Conservation (phyloP, 371 early-diverging fungal genomes). For the Zopfochytrium polystomum region DNA sequence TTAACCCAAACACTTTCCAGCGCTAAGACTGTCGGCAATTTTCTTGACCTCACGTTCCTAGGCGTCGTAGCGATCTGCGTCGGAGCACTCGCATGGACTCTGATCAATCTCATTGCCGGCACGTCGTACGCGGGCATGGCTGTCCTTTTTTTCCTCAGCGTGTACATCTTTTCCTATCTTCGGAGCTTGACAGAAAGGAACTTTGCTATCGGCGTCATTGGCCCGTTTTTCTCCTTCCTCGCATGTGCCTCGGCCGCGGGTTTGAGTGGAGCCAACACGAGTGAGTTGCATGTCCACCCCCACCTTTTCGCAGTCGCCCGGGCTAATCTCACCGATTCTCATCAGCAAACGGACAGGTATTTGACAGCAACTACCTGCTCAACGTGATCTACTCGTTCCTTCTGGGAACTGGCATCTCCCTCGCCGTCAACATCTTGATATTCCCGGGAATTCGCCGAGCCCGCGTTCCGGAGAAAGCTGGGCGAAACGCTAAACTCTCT, state of each 20-base stretch:
- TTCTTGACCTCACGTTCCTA: constrained; percentile 7
- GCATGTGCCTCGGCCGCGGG: constrained; percentile 21
- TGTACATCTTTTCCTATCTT: constrained; percentile 17
- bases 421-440: constrained; percentile 2
- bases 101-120: constrained; percentile 21
- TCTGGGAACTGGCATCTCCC: constrained; percentile 18
- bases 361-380: constrained; percentile 22
- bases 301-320: background rate
- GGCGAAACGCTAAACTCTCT: constrained; percentile 17
- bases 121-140: constrained; percentile 16
- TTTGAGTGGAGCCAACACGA: constrained; percentile 17
- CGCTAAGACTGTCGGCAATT: constrained; percentile 13
- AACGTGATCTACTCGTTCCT: constrained; percentile 22
- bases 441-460: too few species aligned
- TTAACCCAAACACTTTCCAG: background rate
- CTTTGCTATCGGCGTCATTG: constrained; percentile 23
- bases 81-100: constrained; percentile 10
- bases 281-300: constrained; percentile 7
- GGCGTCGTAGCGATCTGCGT: constrained; percentile 5
- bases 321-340: background rate
- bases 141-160: constrained; percentile 20
- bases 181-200: constrained; percentile 13
- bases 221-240: constrained; percentile 20
- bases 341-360: constrained; percentile 13
- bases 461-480: too few species aligned